These are phyloP conservation scores for Odontarrhena argentea DNA, from an alignment of 345 rosid genomes.

Conservation along the genomic window DNA sequence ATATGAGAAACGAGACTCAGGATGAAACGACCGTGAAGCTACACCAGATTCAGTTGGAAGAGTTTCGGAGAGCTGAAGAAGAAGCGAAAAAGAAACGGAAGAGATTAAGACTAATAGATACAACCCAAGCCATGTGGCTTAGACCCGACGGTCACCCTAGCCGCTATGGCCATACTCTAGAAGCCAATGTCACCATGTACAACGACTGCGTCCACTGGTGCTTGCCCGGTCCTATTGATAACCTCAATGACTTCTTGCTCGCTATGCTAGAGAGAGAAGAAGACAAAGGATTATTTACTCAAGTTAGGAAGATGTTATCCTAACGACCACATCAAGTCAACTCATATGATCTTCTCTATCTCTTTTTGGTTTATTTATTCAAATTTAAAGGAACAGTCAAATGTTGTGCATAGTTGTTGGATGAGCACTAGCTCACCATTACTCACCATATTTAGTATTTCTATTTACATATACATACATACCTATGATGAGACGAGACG, in stretches of 20 bases:
- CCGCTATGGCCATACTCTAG: slow-evolving; percentile 61
- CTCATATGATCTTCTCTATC: background rate
- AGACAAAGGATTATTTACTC: slow-evolving; percentile 41
- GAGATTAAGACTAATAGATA: slow-evolving; percentile 63
- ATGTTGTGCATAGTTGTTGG: slow-evolving; percentile 6
- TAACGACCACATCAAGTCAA: slow-evolving; percentile 17
- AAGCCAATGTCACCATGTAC: slow-evolving; percentile 69
- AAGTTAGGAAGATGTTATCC: slow-evolving; percentile 39
- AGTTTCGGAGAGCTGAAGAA: slow-evolving; percentile 57
- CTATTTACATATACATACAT: slow-evolving; percentile 23
- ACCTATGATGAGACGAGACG: slow-evolving; percentile 13
- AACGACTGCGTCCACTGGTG: slow-evolving; percentile 97
- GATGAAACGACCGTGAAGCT: slow-evolving; percentile 55
- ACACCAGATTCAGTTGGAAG: slow-evolving; percentile 74
- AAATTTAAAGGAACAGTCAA: slow-evolving; percentile 16
- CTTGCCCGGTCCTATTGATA: slow-evolving; percentile 88
- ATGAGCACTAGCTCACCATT: slow-evolving; percentile 29
- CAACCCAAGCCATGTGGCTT: slow-evolving; percentile 57
- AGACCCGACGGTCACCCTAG: slow-evolving; percentile 92
- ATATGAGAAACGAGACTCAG: slow-evolving; percentile 54
- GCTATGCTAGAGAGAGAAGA: slow-evolving; percentile 90
- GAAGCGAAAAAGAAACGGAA: slow-evolving; percentile 58
- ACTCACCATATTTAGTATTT: slow-evolving; percentile 3
- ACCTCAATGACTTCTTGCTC: slow-evolving; percentile 76
- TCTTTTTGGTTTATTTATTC: slow-evolving; percentile 20